A percentile compares a stretch with the other conserved stretches of the same genome.
phyloP scores from a whole-genome alignment of 768 basidiomycete genomes.

The Mycena polygramma region DNA sequence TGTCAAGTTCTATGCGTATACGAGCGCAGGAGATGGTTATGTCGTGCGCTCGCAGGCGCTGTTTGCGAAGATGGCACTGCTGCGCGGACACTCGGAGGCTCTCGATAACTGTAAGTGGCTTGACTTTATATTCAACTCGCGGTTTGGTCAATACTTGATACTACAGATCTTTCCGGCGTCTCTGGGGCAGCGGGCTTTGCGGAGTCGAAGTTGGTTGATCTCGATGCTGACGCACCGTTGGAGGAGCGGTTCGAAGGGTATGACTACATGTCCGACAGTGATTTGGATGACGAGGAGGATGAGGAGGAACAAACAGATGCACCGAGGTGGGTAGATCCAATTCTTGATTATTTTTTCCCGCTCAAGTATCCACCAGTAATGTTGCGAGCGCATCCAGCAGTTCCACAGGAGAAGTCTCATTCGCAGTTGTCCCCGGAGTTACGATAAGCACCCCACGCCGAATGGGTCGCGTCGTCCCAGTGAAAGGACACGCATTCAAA shows the following conservation, averaged over 20 bases:
- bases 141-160: neutral
- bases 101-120: slow-evolving; percentile 20
- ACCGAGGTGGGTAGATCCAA: neutral
- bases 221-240: neutral
- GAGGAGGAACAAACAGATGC: slow-evolving; percentile 8
- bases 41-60: slow-evolving; percentile 22
- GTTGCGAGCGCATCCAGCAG: neutral
- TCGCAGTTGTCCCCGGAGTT: too few species aligned
- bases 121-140: neutral
- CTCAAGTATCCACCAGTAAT: neutral
- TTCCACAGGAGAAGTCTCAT: too few species aligned
- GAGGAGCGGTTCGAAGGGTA: slow-evolving; percentile 14
- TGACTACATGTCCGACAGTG: slow-evolving; percentile 34
- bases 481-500: too few species aligned
- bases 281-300: slow-evolving; percentile 19
- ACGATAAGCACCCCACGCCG: too few species aligned
- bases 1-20: slow-evolving; percentile 35
- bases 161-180: neutral
- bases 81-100: slow-evolving; percentile 18
- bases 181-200: slow-evolving; percentile 10
- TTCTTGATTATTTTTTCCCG: neutral
- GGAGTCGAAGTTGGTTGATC: slow-evolving; percentile 22
- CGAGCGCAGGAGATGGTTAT: neutral
- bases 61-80: slow-evolving; percentile 21
- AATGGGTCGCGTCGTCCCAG: too few species aligned